Conservation (phyloP, 345 rosid genomes). For the Boechera retrofracta region DNA sequence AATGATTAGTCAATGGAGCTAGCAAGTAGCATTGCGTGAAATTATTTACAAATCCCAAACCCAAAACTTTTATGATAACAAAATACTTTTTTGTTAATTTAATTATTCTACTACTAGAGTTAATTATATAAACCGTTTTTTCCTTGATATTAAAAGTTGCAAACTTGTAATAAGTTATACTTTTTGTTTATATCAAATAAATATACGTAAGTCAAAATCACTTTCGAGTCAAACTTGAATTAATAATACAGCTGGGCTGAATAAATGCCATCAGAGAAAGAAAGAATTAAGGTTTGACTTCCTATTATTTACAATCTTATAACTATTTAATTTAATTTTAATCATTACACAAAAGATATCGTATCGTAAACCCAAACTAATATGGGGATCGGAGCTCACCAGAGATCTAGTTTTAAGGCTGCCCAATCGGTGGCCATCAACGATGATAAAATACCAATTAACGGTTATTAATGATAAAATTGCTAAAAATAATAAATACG, state of each 20-base stretch:
- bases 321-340: background rate
- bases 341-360: background rate
- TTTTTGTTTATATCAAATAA: background rate
- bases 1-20: background rate
- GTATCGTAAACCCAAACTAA: constrained; percentile 18
- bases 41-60: background rate
- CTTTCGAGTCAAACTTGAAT: constrained; percentile 27
- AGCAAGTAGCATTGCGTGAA: background rate
- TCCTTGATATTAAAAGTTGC: background rate
- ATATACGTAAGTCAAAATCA: constrained; percentile 18
- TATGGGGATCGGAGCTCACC: constrained; percentile 42
- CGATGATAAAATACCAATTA: constrained; percentile 6
- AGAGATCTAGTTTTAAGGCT: constrained; percentile 30
- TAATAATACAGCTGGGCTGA: constrained; percentile 28
- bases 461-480: background rate
- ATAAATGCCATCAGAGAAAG: constrained; percentile 14
- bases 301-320: background rate
- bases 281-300: constrained; percentile 43
- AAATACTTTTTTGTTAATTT: background rate
- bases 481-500: background rate
- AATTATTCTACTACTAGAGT: background rate
- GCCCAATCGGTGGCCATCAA: constrained; percentile 19
- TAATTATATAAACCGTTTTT: background rate
- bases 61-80: background rate
- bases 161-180: background rate